A percentile compares a stretch with the other conserved stretches of the same genome.
phyloP scores from a whole-genome alignment of 2,329 filamentous ascomycete genomes.

The Cladobotryum mycophilum region DNA sequence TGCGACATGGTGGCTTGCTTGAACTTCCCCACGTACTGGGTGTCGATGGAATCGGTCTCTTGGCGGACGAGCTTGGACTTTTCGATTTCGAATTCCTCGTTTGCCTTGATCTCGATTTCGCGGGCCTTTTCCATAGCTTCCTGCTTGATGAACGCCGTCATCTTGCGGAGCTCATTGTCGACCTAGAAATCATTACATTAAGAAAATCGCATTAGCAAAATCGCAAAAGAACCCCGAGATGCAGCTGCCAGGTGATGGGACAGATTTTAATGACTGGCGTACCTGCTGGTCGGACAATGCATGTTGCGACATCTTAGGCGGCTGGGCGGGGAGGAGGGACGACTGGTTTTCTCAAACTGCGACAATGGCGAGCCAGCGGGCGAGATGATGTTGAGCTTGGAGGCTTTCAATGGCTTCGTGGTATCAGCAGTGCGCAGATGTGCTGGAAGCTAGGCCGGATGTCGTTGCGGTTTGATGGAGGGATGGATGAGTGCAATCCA shows the following conservation, averaged over 20 bases:
- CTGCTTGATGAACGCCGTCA: constrained; percentile 99
- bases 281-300: constrained; percentile 97
- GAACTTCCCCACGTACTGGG: constrained; percentile 95
- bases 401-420: neutral
- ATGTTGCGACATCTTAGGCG: constrained; percentile 81
- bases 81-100: constrained; percentile 98
- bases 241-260: constrained; percentile 12
- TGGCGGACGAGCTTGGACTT: constrained; percentile 97
- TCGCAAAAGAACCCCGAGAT: neutral
- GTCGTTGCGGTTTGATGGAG: neutral
- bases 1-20: constrained; percentile 98
- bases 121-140: constrained; percentile 95
- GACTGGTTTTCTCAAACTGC: neutral
- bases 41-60: constrained; percentile 89
- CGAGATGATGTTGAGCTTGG: neutral
- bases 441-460: neutral
- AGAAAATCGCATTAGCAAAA: constrained; percentile 1
- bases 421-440: neutral
- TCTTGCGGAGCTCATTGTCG: constrained; percentile 97
- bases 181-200: constrained; percentile 56
- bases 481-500: neutral
- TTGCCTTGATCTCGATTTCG: constrained; percentile 96
- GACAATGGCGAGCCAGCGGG: neutral
- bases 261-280: constrained; percentile 26
- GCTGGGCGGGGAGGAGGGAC: constrained; percentile 4